Conservation (phyloP, 306 rosid species). For the Dryas octopetala region DNA sequence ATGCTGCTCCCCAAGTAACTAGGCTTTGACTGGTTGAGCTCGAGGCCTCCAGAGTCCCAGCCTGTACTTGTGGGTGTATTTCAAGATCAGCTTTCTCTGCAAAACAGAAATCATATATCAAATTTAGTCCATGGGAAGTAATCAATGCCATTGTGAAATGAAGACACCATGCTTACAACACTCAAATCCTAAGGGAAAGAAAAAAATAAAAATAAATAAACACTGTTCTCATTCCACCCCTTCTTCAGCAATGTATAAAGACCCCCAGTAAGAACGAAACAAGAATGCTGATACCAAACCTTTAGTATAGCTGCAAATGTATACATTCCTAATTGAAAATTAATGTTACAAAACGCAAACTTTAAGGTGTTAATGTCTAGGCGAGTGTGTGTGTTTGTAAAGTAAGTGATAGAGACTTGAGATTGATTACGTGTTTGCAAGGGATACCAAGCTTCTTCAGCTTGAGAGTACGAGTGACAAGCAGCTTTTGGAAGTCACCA, state of each 20-base stretch:
- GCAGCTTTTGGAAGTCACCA: conserved; percentile 77
- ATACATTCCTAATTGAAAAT: not conserved
- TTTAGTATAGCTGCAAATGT: not conserved
- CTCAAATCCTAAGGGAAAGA: not conserved
- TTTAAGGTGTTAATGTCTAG: not conserved
- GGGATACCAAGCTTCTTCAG: conserved; percentile 82
- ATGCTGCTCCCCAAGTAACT: conserved; percentile 25
- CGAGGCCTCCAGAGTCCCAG: conserved; percentile 89
- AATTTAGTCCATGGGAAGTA: not conserved
- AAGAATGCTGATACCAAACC: not conserved
- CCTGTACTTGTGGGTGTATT: conserved; percentile 74
- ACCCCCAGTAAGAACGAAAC: not conserved
- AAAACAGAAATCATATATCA: conserved; percentile 28
- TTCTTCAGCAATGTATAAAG: not conserved
- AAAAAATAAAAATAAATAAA: too few species aligned
- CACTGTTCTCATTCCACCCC: too few species aligned
- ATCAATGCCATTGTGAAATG: not conserved
- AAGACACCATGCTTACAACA: not conserved
- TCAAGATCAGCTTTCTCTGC: conserved; percentile 88
- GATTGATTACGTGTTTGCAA: conserved; percentile 64
- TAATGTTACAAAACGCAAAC: not conserved
- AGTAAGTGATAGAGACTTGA: not conserved
- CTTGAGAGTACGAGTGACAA: conserved; percentile 74
- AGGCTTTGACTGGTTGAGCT: conserved; percentile 47
- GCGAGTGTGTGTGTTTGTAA: not conserved